Evolutionary conservation across 2,329 filamentous ascomycete species (phyloP).

Genomic region (Cadophora luteo-olivacea): DNA sequence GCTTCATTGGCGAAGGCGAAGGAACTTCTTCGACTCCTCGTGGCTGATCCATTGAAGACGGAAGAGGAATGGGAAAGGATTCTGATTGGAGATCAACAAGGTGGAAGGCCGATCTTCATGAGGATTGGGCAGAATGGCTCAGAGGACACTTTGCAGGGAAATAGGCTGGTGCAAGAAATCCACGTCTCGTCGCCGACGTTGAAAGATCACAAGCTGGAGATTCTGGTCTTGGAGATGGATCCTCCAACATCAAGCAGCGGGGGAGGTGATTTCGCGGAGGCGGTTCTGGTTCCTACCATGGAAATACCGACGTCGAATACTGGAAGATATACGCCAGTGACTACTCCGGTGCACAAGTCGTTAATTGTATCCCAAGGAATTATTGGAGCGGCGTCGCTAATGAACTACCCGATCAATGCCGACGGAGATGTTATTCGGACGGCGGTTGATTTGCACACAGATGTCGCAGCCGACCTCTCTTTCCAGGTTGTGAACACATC

Average conservation of each 20-base stretch:
- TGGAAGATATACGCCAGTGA: slow-evolving; percentile 69
- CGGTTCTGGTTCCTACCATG: slow-evolving; percentile 77
- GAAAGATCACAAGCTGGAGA: slow-evolving; percentile 67
- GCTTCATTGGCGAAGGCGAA: slow-evolving; percentile 58
- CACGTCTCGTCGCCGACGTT: slow-evolving; percentile 67
- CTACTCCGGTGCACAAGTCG: slow-evolving; percentile 84
- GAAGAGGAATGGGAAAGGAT: slow-evolving; percentile 72
- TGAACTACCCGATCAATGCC: slow-evolving; percentile 48
- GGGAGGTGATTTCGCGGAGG: slow-evolving; percentile 60
- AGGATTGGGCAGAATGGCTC: slow-evolving; percentile 53
- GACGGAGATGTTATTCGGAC: slow-evolving; percentile 53
- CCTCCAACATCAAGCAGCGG: slow-evolving; percentile 56
- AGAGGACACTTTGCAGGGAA: slow-evolving; percentile 45
- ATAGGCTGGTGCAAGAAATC: slow-evolving; percentile 62
- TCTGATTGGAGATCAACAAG: slow-evolving; percentile 53
- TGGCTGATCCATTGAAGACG: slow-evolving; percentile 72
- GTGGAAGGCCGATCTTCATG: slow-evolving; percentile 65
- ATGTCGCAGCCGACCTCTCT: slow-evolving; percentile 45
- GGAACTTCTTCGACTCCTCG: slow-evolving; percentile 69
- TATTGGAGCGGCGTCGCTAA: slow-evolving; percentile 64
- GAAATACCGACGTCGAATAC: slow-evolving; percentile 71
- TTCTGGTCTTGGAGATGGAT: slow-evolving; percentile 62
- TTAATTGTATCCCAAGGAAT: slow-evolving; percentile 78
- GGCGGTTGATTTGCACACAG: slow-evolving; percentile 62
- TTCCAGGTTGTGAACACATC: slow-evolving; percentile 68